phyloP scores from a whole-genome alignment of 2,329 filamentous ascomycete species.

The Paracoccidioides brasiliensis region DNA sequence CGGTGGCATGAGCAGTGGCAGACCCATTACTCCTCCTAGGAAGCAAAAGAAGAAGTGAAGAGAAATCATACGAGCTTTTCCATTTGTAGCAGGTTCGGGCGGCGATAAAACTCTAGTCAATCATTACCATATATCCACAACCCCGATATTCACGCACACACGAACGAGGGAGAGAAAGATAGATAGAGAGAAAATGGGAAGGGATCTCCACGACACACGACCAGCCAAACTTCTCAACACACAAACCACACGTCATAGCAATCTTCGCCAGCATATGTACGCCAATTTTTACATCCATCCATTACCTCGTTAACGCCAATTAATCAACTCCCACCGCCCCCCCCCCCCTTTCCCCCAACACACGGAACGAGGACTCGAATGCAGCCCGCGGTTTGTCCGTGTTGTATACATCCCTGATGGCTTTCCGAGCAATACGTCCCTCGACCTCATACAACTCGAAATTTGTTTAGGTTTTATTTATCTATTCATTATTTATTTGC shows the following conservation, averaged over 20 bases:
- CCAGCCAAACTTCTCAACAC: not conserved
- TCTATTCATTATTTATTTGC: slow-evolving; percentile 11
- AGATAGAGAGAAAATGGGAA: not conserved
- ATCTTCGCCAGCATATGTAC: no score
- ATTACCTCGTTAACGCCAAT: no score
- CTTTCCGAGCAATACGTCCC: not conserved
- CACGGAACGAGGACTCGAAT: no score
- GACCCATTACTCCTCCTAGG: slow-evolving; percentile 56
- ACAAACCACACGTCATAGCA: not conserved
- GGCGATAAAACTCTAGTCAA: slow-evolving; percentile 52
- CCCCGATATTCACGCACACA: not conserved
- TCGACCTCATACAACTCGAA: not conserved
- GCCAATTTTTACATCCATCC: no score
- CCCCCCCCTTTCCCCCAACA: no score
- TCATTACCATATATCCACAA: not conserved
- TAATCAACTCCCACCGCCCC: no score
- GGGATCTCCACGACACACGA: not conserved
- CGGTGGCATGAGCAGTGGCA: slow-evolving; percentile 56
- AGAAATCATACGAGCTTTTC: slow-evolving; percentile 57
- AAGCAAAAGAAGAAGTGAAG: slow-evolving; percentile 58
- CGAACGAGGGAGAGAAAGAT: not conserved
- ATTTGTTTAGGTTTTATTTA: not conserved
- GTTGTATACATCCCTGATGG: no score
- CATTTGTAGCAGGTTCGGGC: slow-evolving; percentile 81
- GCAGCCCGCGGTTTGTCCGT: not conserved